These are phyloP conservation scores for Acacia pycnantha DNA, from an alignment of 331 rosid species.

Conservation along the genomic window DNA sequence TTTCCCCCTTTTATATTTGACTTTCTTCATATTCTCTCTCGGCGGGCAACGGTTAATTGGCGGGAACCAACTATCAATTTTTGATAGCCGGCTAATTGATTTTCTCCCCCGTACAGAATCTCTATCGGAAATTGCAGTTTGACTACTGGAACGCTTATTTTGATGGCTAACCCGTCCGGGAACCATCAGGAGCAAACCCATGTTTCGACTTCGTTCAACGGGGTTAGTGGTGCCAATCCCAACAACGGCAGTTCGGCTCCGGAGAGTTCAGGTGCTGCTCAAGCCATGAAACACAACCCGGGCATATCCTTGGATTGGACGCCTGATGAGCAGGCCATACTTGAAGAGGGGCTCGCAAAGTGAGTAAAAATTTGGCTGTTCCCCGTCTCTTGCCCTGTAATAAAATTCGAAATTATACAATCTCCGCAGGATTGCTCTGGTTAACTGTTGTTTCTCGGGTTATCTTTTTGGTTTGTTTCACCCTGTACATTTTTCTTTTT, in stretches of 20 bases:
- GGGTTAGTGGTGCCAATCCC: slow-evolving; percentile 38
- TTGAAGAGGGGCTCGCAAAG: slow-evolving; percentile 84
- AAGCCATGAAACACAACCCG: slow-evolving; percentile 90
- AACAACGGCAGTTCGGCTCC: slow-evolving; percentile 65
- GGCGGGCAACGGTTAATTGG: slow-evolving; percentile 49
- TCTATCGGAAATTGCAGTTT: slow-evolving; percentile 16
- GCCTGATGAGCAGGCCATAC: slow-evolving; percentile 76
- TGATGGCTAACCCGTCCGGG: slow-evolving; percentile 95
- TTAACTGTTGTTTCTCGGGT: not conserved
- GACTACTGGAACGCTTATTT: not conserved
- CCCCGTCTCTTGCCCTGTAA: not conserved
- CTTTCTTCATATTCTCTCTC: not conserved
- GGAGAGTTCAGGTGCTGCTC: slow-evolving; percentile 56
- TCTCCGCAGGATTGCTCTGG: not conserved
- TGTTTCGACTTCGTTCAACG: slow-evolving; percentile 72
- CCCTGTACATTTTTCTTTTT: slow-evolving; percentile 3
- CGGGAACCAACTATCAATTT: slow-evolving; percentile 63
- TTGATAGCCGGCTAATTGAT: slow-evolving; percentile 32
- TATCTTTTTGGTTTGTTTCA: slow-evolving; percentile 1
- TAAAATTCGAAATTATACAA: not conserved
- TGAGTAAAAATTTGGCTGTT: slow-evolving; percentile 37
- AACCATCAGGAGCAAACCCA: slow-evolving; percentile 79
- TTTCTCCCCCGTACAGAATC: slow-evolving; percentile 23
- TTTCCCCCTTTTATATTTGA: slow-evolving; percentile 14
- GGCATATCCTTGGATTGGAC: slow-evolving; percentile 89